Conservation (phyloP, 306 rosid genomes). For the Chamaecrista fasciculata region DNA sequence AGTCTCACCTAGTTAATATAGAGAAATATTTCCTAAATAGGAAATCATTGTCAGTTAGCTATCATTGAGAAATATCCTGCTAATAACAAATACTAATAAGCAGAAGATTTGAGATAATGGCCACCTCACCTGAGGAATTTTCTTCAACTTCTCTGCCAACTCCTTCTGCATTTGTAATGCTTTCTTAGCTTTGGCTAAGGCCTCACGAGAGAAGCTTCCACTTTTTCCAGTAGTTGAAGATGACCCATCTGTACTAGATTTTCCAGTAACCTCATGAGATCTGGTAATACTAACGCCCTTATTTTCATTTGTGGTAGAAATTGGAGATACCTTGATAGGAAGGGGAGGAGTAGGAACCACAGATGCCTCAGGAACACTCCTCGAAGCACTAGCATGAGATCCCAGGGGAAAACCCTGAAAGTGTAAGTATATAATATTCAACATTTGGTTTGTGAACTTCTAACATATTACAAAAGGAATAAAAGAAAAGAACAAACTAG, state of each 20-base stretch:
- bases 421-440: conserved; percentile 15
- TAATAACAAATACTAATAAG: conserved; percentile 2
- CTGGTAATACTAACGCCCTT: conserved; percentile 98
- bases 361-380: conserved; percentile 60
- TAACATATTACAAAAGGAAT: conserved; percentile 9
- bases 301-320: conserved; percentile 99
- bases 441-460: conserved; percentile 31
- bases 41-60: not conserved
- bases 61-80: not conserved
- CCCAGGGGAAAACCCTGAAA: conserved; percentile 64
- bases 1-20: not conserved
- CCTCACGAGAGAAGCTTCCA: conserved; percentile 80
- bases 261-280: conserved; percentile 99
- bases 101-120: not conserved
- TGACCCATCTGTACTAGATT: conserved; percentile 99
- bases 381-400: conserved; percentile 49
- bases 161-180: conserved; percentile 80
- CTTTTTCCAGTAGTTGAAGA: conserved; percentile 91
- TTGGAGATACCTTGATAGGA: conserved; percentile 92
- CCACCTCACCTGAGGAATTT: conserved; percentile 59
- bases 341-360: conserved; percentile 51
- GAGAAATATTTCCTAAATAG: conserved; percentile 5
- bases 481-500: not conserved
- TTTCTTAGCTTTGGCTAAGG: conserved; percentile 83
- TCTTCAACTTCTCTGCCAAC: conserved; percentile 75